Evolutionary conservation across 805 yeast genomes (phyloP), one percentile per base, ranked within the genome.

Genomic region (Saturnispora silvae): DNA sequence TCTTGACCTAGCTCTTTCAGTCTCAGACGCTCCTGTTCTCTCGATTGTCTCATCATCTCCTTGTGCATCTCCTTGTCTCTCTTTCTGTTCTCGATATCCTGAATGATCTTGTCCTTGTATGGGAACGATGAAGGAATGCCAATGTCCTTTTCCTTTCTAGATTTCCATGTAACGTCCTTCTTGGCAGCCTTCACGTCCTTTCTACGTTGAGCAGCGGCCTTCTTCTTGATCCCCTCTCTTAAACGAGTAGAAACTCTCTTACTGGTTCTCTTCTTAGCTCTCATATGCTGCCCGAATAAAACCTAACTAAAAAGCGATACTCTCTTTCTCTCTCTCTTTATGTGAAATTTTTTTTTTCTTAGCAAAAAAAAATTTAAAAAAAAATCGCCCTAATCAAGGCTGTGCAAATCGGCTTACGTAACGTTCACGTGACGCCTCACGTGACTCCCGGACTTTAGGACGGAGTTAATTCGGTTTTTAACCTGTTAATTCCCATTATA

Each of bases 121-220:
- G 98, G 98, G 70, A 86, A 92, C 50, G 79, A 77, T 36, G 94
- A 67, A 40, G 98, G 98, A 49, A 92, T 89, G 46, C 97, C 97
- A 9, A 89, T 87, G 57, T 87, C 96, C 61, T 84, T 89, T 52
- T 74, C 75, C 40, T 63, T 61, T 52, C 77, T 76, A 14, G 95
- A 82, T 57, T 74, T 85, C 98, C 98, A 92, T 13, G 97, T 92
- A 4, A 75, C 75, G 58, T 89, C 96, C 55, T 75, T 86, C 70
- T 92, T 92, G 15, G 95, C 72, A 19, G 57, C 47, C 63, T 92
- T 92, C 50, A 69, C 72, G 57, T 82, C 81, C 56, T 92, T 92
- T 61, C 94, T 77, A 46, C 80, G 72, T 50, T 87, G 89, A 6
- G 97, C 96, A 29, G 89, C 73, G 3, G 95, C 87, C 63, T 92